These are phyloP conservation scores for Sarcodon sp. DNA, from an alignment of 768 basidiomycete species.

Conservation along the genomic window DNA sequence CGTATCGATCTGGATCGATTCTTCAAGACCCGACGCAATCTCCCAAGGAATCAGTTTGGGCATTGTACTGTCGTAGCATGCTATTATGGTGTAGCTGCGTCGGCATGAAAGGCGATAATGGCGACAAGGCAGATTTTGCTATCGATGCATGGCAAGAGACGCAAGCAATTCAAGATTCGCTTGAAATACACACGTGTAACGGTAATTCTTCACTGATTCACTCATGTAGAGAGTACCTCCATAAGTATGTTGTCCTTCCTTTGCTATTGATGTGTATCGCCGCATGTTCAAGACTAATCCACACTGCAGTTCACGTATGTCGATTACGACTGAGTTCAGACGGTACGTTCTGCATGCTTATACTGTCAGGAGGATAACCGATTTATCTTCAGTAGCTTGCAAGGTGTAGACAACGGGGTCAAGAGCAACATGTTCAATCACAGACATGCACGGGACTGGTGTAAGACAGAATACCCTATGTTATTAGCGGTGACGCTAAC, in stretches of 20 bases:
- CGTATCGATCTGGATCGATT: slow-evolving; percentile 23
- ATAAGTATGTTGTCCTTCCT: slow-evolving; percentile 40
- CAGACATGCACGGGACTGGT: slow-evolving; percentile 67
- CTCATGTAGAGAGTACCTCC: slow-evolving; percentile 56
- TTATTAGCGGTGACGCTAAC: neutral
- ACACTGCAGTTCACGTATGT: slow-evolving; percentile 43
- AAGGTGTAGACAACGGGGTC: slow-evolving; percentile 32
- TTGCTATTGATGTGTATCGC: slow-evolving; percentile 2
- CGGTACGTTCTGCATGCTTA: slow-evolving; percentile 31
- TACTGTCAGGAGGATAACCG: slow-evolving; percentile 7
- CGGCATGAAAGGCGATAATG: slow-evolving; percentile 31
- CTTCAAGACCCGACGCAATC: slow-evolving; percentile 30
- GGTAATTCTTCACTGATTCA: slow-evolving; percentile 56
- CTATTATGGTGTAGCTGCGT: slow-evolving; percentile 66
- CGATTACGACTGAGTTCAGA: slow-evolving; percentile 48
- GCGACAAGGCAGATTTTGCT: slow-evolving; percentile 46
- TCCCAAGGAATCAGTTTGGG: slow-evolving; percentile 73
- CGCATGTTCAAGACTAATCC: neutral
- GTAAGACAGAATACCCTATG: slow-evolving; percentile 27
- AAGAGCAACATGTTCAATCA: slow-evolving; percentile 45
- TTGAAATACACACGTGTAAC: slow-evolving; percentile 60
- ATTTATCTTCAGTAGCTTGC: slow-evolving; percentile 26
- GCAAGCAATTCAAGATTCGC: slow-evolving; percentile 49
- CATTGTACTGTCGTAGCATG: slow-evolving; percentile 72
- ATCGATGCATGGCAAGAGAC: slow-evolving; percentile 56